Evolutionary conservation across 2,329 filamentous ascomycete species (phyloP), one percentile per base, ranked within the genome.

Genomic region (Plectosphaerella sp.): DNA sequence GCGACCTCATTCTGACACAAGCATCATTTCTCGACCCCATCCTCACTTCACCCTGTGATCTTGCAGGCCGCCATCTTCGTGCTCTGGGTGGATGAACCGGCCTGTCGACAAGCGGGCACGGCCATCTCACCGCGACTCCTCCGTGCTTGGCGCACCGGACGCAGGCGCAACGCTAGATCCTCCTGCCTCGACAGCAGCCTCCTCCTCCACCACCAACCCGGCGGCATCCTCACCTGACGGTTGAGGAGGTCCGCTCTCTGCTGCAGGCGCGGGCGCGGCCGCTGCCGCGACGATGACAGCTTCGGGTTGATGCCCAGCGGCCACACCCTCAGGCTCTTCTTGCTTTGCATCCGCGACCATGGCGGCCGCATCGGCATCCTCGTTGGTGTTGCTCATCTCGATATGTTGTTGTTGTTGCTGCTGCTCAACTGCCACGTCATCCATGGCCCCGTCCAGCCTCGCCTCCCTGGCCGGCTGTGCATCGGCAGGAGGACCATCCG

Each of bases 391-490:
- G 41, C n/a, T 43, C n/a, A 20, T 20, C n/a, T 18, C 41, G 18
- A 12, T 16, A 7, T 33, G 28, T 9, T 33, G 28, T 9, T 33
- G 28, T 9, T 33, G 28, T 12, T 33, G 28, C 16, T 43, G 41
- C 41, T 43, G 41, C 5, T 18, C 41, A 9, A n/a, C 41, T 43
- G 41, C 16, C 41, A 43, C 41, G 41, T 43, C 41, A 43, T 43
- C 41, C 16, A 12, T 11, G 7, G 15, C 15, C 41, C 18, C 18
- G n/a, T 20, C 41, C n/a, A 18, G n/a, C 41, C 41, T 43, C n/a
- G 41, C 16, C 10, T 54, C 48, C 45, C 47, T 49, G 18, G 54
- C 49, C 36, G 52, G 51, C 10, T 42, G 49, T 49, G 64, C 70
- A 18, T 61, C 11, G 37, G 11, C 37, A 15, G n/a, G 37, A 41